These are phyloP conservation scores for Fusarium foetens DNA, from an alignment of 2,329 filamentous ascomycete genomes.

Conservation along the genomic window DNA sequence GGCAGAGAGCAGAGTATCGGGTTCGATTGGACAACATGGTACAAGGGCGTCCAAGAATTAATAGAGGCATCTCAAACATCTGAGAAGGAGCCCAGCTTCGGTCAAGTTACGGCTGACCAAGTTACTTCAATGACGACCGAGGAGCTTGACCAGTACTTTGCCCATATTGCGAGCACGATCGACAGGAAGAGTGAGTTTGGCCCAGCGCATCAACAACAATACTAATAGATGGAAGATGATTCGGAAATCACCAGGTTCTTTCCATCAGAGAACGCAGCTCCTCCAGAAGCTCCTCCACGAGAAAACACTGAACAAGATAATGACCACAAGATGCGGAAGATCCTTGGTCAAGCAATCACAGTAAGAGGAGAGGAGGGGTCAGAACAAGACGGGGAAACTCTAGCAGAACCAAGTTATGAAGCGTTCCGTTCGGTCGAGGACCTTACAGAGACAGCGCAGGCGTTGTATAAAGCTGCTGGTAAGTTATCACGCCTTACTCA, in stretches of 20 bases:
- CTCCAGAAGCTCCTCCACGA: slow-evolving; percentile 18
- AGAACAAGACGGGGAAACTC: background rate
- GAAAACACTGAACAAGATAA: slow-evolving; percentile 44
- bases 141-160: slow-evolving; percentile 74
- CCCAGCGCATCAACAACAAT: no score
- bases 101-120: slow-evolving; percentile 68
- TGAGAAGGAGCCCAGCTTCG: slow-evolving; percentile 50
- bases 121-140: slow-evolving; percentile 69
- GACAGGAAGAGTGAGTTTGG: slow-evolving; percentile 48
- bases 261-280: slow-evolving; percentile 42
- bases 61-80: slow-evolving; percentile 20
- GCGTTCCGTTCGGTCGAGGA: slow-evolving; percentile 48
- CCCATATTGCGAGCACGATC: slow-evolving; percentile 47
- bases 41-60: slow-evolving; percentile 54
- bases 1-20: slow-evolving; percentile 23
- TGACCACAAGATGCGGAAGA: slow-evolving; percentile 32
- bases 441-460: slow-evolving; percentile 45
- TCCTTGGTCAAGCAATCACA: slow-evolving; percentile 37
- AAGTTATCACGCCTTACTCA: slow-evolving; percentile 9
- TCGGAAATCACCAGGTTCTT: slow-evolving; percentile 51
- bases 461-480: slow-evolving; percentile 50
- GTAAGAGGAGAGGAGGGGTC: slow-evolving; percentile 13
- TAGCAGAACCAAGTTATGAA: slow-evolving; percentile 41
- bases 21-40: slow-evolving; percentile 81
- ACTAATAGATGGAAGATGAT: slow-evolving; percentile 40